Conservation (phyloP, 495 filamentous ascomycete genomes). For the Podospora appendiculata region DNA sequence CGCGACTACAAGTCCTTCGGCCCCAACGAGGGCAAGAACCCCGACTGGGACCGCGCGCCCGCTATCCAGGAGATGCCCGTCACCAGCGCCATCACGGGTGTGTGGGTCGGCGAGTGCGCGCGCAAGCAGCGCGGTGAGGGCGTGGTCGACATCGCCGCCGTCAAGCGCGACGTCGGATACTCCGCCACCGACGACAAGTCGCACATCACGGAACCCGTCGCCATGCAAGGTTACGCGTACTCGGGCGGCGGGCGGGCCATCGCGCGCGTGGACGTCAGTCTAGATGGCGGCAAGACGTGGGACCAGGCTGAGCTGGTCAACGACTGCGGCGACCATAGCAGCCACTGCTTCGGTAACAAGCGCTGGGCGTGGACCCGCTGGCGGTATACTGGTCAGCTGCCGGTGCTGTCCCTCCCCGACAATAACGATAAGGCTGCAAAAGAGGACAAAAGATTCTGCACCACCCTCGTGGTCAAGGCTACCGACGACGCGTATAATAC, state of each 20-base stretch:
- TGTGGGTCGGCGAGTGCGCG: constrained; percentile 26
- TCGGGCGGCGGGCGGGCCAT: constrained; percentile 51
- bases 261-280: constrained; percentile 46
- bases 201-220: constrained; percentile 19
- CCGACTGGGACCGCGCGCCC: constrained; percentile 46
- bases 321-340: constrained; percentile 20
- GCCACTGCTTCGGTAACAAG: constrained; percentile 27
- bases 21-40: constrained; percentile 44
- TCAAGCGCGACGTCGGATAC: constrained; percentile 9
- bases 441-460: constrained; percentile 17
- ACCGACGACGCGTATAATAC: constrained; percentile 51
- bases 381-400: constrained; percentile 28
- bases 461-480: constrained; percentile 48
- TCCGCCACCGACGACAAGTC: not conserved
- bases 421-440: not conserved
- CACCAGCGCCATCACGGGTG: constrained; percentile 41
- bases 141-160: constrained; percentile 11
- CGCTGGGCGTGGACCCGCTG: constrained; percentile 51
- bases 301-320: constrained; percentile 41
- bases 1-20: constrained; percentile 59
- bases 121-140: constrained; percentile 40
- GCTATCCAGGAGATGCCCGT: constrained; percentile 57
- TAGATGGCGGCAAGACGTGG: constrained; percentile 49
- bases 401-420: not conserved
- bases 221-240: constrained; percentile 50